These are phyloP conservation scores for Phyllosticta citribraziliensis DNA, from an alignment of 2,329 filamentous ascomycete species.

Conservation along the genomic window DNA sequence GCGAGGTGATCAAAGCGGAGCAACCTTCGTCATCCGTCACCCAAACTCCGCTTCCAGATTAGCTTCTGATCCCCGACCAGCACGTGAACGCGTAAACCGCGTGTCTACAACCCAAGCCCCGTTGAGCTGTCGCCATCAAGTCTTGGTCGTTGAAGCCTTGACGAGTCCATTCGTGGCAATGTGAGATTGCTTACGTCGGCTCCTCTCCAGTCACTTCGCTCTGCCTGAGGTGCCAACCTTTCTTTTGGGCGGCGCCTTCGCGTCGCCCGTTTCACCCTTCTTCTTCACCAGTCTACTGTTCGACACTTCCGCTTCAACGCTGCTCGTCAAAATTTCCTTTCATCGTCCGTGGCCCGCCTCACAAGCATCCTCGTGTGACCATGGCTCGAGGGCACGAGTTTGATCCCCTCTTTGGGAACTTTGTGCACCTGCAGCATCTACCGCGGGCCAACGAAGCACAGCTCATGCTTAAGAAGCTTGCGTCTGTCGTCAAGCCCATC, in stretches of 20 bases:
- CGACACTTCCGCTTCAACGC: background rate
- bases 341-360: background rate
- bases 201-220: background rate
- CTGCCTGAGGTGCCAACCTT: background rate
- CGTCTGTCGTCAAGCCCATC: slow-evolving; percentile 85
- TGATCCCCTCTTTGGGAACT: slow-evolving; percentile 39
- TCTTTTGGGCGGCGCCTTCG: background rate
- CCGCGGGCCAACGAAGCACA: slow-evolving; percentile 37
- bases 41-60: background rate
- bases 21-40: background rate
- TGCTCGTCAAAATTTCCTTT: background rate
- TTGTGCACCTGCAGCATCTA: slow-evolving; percentile 39
- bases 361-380: background rate
- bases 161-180: background rate
- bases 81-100: background rate
- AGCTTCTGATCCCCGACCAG: background rate
- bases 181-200: background rate
- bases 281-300: background rate
- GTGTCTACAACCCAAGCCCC: background rate
- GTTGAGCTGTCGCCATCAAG: background rate
- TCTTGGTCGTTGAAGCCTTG: background rate
- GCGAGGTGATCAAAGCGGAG: background rate
- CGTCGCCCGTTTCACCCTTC: background rate
- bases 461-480: slow-evolving; percentile 63
- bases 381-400: slow-evolving; percentile 25